A percentile compares a stretch with the other conserved stretches of the same genome.
Evolutionary conservation across 345 rosid species (phyloP).

Genomic region (Cardiospermum halicacabum): DNA sequence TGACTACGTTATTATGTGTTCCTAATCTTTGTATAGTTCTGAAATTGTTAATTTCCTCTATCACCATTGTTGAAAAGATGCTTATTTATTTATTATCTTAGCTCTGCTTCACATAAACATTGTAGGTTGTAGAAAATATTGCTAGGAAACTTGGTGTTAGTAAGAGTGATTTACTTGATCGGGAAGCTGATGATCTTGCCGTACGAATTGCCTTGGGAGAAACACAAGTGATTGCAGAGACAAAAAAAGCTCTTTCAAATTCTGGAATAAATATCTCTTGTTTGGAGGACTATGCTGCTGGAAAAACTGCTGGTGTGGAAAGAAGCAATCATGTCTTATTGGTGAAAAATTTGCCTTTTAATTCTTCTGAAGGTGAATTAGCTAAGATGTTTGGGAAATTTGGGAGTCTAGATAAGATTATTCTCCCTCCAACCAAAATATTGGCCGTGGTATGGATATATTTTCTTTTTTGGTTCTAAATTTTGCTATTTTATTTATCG

Average conservation of each 20-base stretch:
- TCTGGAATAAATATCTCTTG: slow-evolving; percentile 74
- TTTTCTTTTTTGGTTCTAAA: not conserved
- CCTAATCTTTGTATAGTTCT: not conserved
- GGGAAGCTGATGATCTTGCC: slow-evolving; percentile 87
- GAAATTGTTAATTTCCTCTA: slow-evolving; percentile 2
- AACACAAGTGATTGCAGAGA: slow-evolving; percentile 90
- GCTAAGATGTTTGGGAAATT: slow-evolving; percentile 78
- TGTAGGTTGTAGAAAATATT: slow-evolving; percentile 76
- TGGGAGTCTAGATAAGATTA: slow-evolving; percentile 74
- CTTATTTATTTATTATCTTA: slow-evolving; percentile 2
- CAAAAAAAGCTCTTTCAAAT: slow-evolving; percentile 71
- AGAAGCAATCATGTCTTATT: slow-evolving; percentile 84
- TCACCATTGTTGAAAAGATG: not conserved
- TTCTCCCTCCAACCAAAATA: slow-evolving; percentile 86
- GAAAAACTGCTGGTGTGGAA: slow-evolving; percentile 49
- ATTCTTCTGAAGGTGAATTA: slow-evolving; percentile 76
- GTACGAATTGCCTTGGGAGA: slow-evolving; percentile 96
- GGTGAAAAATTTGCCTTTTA: slow-evolving; percentile 90
- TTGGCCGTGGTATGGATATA: slow-evolving; percentile 71
- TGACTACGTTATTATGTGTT: not conserved
- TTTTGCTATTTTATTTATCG: not conserved
- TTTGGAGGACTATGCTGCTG: slow-evolving; percentile 65
- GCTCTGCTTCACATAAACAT: not conserved
- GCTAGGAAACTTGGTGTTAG: slow-evolving; percentile 80
- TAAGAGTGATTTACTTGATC: slow-evolving; percentile 90